Percentiles rank a stretch among this genome's conserved stretches.
phyloP scores from a whole-genome alignment of 176 grass and related monocot species.

The Elaeis guineensis region DNA sequence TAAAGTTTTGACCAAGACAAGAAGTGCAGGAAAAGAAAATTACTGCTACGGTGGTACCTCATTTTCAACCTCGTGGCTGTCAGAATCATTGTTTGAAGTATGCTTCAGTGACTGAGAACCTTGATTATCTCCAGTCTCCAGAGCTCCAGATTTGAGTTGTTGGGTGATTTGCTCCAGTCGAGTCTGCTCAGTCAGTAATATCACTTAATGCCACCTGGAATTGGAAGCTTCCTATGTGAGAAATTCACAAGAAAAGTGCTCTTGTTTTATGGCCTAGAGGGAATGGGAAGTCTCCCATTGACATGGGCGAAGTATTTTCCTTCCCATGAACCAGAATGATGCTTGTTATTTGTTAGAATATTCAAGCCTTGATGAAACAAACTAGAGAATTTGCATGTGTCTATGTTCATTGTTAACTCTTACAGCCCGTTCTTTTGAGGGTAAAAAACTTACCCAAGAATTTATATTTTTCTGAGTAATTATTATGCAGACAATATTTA shows the following conservation, averaged over 20 bases:
- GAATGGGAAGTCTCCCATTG: slow-evolving; percentile 8
- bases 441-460: too few relatives aligned
- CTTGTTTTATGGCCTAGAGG: slow-evolving; percentile 10
- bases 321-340: background rate
- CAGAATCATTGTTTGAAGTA: slow-evolving; percentile 26
- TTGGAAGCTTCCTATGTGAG: slow-evolving; percentile 56
- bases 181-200: slow-evolving; percentile 78
- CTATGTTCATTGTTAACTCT: too few relatives aligned
- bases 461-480: too few relatives aligned
- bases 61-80: slow-evolving; percentile 27
- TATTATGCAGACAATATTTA: too few relatives aligned
- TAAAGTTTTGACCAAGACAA: too few relatives aligned
- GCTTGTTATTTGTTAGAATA: too few relatives aligned
- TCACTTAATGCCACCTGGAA: slow-evolving; percentile 72
- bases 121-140: slow-evolving; percentile 37
- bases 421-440: too few relatives aligned
- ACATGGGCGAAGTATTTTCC: background rate
- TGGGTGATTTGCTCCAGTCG: slow-evolving; percentile 87
- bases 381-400: too few relatives aligned
- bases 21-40: too few relatives aligned
- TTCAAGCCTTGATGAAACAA: too few relatives aligned
- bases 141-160: slow-evolving; percentile 45
- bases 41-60: slow-evolving; percentile 41
- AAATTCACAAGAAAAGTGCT: slow-evolving; percentile 41
- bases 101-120: slow-evolving; percentile 31